Evolutionary conservation across 345 rosid species (phyloP), one percentile per base, ranked within the genome.

Genomic region (Barbarea vulgaris): DNA sequence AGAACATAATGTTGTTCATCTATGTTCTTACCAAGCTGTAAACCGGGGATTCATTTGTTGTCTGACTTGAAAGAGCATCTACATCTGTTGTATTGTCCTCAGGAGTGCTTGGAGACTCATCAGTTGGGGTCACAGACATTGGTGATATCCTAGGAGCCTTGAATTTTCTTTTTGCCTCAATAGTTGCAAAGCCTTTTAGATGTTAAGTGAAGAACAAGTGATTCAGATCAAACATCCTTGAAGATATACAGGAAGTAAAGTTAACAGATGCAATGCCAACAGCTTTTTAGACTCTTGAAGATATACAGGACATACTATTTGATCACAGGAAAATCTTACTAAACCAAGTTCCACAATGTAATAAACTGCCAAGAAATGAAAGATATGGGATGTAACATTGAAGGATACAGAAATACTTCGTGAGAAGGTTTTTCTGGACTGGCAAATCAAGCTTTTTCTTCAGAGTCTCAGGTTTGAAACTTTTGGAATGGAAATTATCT

Each of bases 341-440:
- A 34, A 73, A 67, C 65, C 24, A 33, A 46, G 67, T 22, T 64
- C 70, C 44, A 57, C n/a, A 69, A 54, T 3, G 65, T 55, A 65
- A 31, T 71, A 50, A 71, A 25, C 36, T 60, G 11, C 22, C 22
- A 56, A 64, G 13, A 62, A 31, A 74, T 30, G 33, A 59, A 65
- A 50, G 19, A 18, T 64, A 80, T 21, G 41, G 64, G 67, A 64
- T 24, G 57, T 55, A 31, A 37, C 73, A 73, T 63, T 31, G 15
- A 72, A 50, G 99, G 99, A 95, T 92, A 95, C 98, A 90, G 76
- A 95, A 95, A 75, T 92, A 92, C 79, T 90, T 89, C 7, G 97
- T 92, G 59, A 92, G 84, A 57, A 92, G 87, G 83, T 95, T 95
- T 88, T 88, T 92, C 88, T 95, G 97, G 78, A 87, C 89, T 6